phyloP scores from a whole-genome alignment of 2,329 filamentous ascomycete species.

The Arthrobotrys musiformis region DNA sequence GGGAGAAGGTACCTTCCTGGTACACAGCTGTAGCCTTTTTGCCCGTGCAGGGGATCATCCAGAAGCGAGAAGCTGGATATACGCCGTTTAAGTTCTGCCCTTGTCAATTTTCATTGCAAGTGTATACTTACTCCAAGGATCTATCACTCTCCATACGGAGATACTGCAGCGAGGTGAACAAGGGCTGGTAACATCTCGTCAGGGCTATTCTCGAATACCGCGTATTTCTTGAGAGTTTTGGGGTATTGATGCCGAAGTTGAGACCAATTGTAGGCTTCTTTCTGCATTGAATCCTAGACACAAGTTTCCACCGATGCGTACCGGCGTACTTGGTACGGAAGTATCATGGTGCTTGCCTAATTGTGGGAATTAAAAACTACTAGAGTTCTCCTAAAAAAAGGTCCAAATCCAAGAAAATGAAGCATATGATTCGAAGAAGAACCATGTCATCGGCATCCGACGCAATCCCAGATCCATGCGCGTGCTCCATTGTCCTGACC shows the following conservation, averaged over 20 bases:
- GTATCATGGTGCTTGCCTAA: neutral
- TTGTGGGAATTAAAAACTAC: neutral
- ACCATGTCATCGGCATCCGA: slow-evolving; percentile 2
- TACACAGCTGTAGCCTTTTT: neutral
- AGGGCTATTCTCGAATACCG: slow-evolving; percentile 11
- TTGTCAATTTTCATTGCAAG: slow-evolving; percentile 17
- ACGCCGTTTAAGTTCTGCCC: too few species aligned
- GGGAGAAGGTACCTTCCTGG: neutral
- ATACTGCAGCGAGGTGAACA: neutral
- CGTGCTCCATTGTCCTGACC: neutral
- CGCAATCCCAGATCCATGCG: neutral
- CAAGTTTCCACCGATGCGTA: neutral
- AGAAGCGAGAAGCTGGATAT: slow-evolving; percentile 3
- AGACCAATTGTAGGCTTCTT: neutral
- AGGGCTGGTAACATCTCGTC: slow-evolving; percentile 14
- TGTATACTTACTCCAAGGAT: too few species aligned
- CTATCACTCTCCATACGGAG: neutral
- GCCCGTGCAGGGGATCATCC: neutral
- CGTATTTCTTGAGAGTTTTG: neutral
- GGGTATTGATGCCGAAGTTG: neutral
- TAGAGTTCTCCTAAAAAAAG: neutral
- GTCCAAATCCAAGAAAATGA: neutral
- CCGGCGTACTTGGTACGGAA: neutral
- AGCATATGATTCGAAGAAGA: neutral
- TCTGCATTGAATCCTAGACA: neutral